Evolutionary conservation across 495 filamentous ascomycete species (phyloP).

Genomic region (Penicillium soppii): DNA sequence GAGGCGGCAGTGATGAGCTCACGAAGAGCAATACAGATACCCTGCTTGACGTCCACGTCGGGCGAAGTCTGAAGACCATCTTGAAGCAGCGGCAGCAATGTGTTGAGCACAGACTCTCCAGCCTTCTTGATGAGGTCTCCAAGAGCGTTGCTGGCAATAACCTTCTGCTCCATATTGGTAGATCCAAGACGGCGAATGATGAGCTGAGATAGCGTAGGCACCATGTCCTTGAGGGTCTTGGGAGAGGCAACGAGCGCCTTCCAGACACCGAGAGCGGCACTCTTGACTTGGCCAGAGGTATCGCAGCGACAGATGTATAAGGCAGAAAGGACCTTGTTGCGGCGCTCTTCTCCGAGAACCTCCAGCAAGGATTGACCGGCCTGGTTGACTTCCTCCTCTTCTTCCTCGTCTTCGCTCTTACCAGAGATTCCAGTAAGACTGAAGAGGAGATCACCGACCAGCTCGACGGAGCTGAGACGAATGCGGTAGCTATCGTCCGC

Average conservation of each 20-base stretch:
- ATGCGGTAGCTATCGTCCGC: constrained; percentile 96
- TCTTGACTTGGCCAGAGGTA: constrained; percentile 87
- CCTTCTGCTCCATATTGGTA: constrained; percentile 96
- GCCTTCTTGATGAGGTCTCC: constrained; percentile 96
- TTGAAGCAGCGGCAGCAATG: constrained; percentile 85
- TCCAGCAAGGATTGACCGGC: constrained; percentile 89
- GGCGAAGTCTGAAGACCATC: constrained; percentile 85
- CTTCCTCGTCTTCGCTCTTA: constrained; percentile 76
- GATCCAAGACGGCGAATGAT: constrained; percentile 93
- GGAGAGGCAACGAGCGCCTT: constrained; percentile 94
- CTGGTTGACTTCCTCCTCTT: constrained; percentile 75
- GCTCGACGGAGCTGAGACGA: constrained; percentile 92
- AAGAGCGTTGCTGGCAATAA: constrained; percentile 94
- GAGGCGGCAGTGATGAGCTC: constrained; percentile 94
- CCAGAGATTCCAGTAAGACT: constrained; percentile 94
- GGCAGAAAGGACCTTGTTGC: constrained; percentile 91
- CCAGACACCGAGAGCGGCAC: constrained; percentile 91
- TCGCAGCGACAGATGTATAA: constrained; percentile 98
- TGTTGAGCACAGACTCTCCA: constrained; percentile 87
- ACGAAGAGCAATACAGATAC: constrained; percentile 92
- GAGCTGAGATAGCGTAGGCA: constrained; percentile 89
- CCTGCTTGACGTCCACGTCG: constrained; percentile 93
- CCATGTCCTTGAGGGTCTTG: constrained; percentile 87
- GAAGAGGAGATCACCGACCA: constrained; percentile 95
- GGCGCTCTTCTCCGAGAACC: constrained; percentile 89